phyloP scores from a whole-genome alignment of 805 yeast species.

The Schwanniomyces sp. region DNA sequence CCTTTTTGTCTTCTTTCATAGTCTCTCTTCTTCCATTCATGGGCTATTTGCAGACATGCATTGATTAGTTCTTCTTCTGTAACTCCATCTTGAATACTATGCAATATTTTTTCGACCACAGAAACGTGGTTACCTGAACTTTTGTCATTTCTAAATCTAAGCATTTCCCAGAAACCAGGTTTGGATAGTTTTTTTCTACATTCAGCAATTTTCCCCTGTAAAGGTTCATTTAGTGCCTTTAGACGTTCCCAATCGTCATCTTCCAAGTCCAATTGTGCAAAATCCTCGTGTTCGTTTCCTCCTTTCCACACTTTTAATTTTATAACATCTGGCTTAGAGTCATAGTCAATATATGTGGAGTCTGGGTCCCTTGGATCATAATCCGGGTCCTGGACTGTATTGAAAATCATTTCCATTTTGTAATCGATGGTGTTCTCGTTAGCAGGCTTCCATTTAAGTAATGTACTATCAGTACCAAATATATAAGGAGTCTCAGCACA shows the following conservation, averaged over 20 bases:
- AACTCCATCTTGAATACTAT: constrained; percentile 85
- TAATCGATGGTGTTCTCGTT: constrained; percentile 94
- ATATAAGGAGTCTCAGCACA: constrained; percentile 85
- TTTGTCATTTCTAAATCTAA: constrained; percentile 93
- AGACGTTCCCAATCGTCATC: constrained; percentile 81
- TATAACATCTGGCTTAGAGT: constrained; percentile 64
- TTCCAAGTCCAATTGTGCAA: constrained; percentile 58
- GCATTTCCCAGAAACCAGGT: constrained; percentile 71
- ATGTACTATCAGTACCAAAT: constrained; percentile 82
- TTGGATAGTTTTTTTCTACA: constrained; percentile 62
- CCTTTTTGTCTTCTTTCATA: constrained; percentile 28
- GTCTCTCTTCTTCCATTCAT: constrained; percentile 63
- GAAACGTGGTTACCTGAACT: constrained; percentile 79
- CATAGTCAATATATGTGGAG: constrained; percentile 77
- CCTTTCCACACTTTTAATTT: constrained; percentile 82
- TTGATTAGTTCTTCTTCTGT: constrained; percentile 70
- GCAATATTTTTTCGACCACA: constrained; percentile 79
- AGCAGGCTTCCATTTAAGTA: constrained; percentile 96
- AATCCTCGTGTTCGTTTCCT: constrained; percentile 57
- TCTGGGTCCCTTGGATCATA: constrained; percentile 66
- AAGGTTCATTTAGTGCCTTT: constrained; percentile 70
- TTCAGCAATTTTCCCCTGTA: constrained; percentile 87
- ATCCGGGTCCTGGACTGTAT: constrained; percentile 58
- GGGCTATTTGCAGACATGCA: constrained; percentile 55
- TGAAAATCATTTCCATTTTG: constrained; percentile 63